phyloP scores from a whole-genome alignment of 805 yeast species.

The Yamadazyma sp. region DNA sequence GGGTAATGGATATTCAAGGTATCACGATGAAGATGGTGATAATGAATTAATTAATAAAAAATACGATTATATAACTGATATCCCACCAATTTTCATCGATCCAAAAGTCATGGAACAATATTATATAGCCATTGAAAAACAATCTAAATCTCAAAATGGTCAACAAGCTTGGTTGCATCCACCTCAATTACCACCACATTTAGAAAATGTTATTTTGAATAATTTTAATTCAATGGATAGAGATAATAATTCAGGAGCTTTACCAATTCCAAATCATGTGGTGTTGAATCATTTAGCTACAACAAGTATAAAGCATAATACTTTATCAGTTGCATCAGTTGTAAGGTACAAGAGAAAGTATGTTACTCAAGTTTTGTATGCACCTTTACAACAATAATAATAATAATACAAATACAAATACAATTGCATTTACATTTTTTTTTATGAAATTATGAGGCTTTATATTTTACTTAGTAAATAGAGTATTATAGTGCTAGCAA shows the following conservation, averaged over 20 bases:
- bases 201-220: conserved; percentile 89
- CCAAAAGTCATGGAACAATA: conserved; percentile 87
- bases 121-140: conserved; percentile 70
- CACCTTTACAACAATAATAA: conserved; percentile 60
- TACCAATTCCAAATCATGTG: conserved; percentile 93
- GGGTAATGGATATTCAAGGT: conserved; percentile 78
- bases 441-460: too few relatives aligned
- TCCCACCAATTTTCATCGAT: conserved; percentile 82
- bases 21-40: conserved; percentile 56
- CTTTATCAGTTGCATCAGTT: conserved; percentile 88
- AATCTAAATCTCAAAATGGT: conserved; percentile 54
- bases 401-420: background rate
- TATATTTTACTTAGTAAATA: too few relatives aligned
- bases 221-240: conserved; percentile 55
- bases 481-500: too few relatives aligned
- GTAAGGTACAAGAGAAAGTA: conserved; percentile 86
- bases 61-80: conserved; percentile 56
- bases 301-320: conserved; percentile 89
- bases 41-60: conserved; percentile 10
- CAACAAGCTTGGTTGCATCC: conserved; percentile 78
- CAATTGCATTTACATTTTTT: too few relatives aligned
- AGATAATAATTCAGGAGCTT: conserved; percentile 82
- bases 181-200: conserved; percentile 94
- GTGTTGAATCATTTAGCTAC: conserved; percentile 94
- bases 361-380: conserved; percentile 87